These are phyloP conservation scores for Populus ilicifolia DNA, from an alignment of 345 rosid genomes.

Conservation along the genomic window DNA sequence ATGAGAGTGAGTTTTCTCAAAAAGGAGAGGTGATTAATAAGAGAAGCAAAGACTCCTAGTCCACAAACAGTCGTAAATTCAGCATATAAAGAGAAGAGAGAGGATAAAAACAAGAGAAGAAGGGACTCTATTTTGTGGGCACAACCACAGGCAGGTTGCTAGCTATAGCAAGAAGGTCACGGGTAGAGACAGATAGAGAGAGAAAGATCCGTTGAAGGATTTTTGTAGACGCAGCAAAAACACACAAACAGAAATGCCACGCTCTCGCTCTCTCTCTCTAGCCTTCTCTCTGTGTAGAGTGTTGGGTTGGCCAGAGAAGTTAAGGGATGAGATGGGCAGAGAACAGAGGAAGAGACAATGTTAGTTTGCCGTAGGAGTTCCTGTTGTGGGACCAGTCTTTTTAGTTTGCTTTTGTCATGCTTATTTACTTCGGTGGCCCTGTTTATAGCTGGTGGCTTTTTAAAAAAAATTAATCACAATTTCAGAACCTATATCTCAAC, in stretches of 20 bases:
- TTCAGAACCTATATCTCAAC: background rate
- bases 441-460: background rate
- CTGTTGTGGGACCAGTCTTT: conserved; percentile 28
- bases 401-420: background rate
- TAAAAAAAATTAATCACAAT: background rate
- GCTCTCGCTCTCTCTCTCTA: background rate
- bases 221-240: conserved; percentile 1
- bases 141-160: background rate
- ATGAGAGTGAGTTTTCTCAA: conserved; percentile 12
- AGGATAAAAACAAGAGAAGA: background rate
- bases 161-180: conserved; percentile 12
- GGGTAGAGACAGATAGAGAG: conserved; percentile 6
- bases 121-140: background rate
- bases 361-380: conserved; percentile 28
- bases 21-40: conserved; percentile 26
- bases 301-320: conserved; percentile 5
- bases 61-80: background rate
- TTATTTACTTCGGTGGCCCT: conserved; percentile 22
- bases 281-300: no score
- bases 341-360: conserved; percentile 50
- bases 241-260: background rate
- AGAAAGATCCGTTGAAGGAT: conserved; percentile 19
- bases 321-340: background rate
- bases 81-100: background rate
- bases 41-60: background rate